phyloP scores from a whole-genome alignment of 805 yeast species.

The Wickerhamiella brachini region DNA sequence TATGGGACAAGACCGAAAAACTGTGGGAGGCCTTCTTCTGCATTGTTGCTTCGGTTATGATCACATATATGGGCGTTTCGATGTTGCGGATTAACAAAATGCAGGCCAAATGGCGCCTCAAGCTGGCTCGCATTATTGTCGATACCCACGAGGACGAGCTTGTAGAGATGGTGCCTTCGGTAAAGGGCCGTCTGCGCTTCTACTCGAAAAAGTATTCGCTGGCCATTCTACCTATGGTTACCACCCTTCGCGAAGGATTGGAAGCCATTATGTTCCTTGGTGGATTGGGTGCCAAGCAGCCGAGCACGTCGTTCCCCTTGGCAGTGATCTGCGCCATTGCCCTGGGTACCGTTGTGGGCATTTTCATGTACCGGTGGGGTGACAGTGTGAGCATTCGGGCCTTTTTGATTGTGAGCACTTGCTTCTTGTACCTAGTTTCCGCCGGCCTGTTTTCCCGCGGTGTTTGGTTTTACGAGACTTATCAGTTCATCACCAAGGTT shows the following conservation, averaged over 20 bases:
- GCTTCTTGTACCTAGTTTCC: conserved; percentile 70
- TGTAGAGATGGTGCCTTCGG: neutral
- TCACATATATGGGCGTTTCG: conserved; percentile 77
- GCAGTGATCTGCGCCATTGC: conserved; percentile 46
- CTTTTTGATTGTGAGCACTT: conserved; percentile 61
- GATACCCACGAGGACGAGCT: conserved; percentile 9
- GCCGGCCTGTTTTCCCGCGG: conserved; percentile 81
- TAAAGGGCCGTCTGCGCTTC: conserved; percentile 1
- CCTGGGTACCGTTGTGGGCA: conserved; percentile 51
- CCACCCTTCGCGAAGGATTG: conserved; percentile 77
- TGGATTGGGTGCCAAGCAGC: conserved; percentile 69
- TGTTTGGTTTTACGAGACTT: conserved; percentile 80
- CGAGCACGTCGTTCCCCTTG: conserved; percentile 48
- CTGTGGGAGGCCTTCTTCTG: conserved; percentile 82
- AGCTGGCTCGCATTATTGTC: conserved; percentile 32
- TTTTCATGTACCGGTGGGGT: conserved; percentile 61
- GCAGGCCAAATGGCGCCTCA: conserved; percentile 68
- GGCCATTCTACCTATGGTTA: conserved; percentile 68
- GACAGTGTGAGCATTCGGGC: conserved; percentile 61
- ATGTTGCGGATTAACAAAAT: conserved; percentile 67
- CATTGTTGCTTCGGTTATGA: conserved; percentile 60
- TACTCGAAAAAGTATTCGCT: conserved; percentile 42
- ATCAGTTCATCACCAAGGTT: conserved; percentile 57
- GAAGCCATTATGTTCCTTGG: conserved; percentile 89
- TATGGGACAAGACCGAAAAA: conserved; percentile 80